phyloP scores from a whole-genome alignment of 1,139 yeast species.

The Yarrowia galli region DNA sequence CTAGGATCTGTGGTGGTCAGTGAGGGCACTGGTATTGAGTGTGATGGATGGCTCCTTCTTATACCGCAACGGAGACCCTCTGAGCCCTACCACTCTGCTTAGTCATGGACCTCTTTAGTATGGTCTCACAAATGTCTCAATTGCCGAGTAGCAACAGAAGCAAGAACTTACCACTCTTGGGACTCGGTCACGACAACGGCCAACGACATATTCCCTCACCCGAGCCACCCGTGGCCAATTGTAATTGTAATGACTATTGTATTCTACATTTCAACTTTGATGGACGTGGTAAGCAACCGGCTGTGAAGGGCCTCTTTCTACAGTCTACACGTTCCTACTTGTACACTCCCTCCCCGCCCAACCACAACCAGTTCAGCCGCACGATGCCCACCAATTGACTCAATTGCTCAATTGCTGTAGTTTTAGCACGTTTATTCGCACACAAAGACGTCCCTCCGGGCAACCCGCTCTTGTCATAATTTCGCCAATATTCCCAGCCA shows the following conservation, averaged over 20 bases:
- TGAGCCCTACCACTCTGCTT: too few relatives aligned
- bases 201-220: conserved; percentile 12
- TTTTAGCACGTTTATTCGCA: neutral
- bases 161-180: neutral
- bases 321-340: too few relatives aligned
- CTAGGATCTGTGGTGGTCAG: too few relatives aligned
- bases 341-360: too few relatives aligned
- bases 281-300: neutral
- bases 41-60: too few relatives aligned
- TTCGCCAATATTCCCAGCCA: conserved; percentile 10
- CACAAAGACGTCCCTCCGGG: neutral
- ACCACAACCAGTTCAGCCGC: neutral
- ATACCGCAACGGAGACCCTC: too few relatives aligned
- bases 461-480: neutral
- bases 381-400: neutral
- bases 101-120: too few relatives aligned
- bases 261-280: conserved; percentile 4
- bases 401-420: too few relatives aligned
- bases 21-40: too few relatives aligned
- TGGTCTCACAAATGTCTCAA: neutral
- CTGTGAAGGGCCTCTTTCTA: neutral
- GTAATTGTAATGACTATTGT: neutral
- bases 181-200: neutral
- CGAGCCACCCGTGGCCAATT: neutral
- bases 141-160: conserved; percentile 6